Base-by-base conservation (phyloP, 257 asterid species). In the Ilex asprella region DNA sequence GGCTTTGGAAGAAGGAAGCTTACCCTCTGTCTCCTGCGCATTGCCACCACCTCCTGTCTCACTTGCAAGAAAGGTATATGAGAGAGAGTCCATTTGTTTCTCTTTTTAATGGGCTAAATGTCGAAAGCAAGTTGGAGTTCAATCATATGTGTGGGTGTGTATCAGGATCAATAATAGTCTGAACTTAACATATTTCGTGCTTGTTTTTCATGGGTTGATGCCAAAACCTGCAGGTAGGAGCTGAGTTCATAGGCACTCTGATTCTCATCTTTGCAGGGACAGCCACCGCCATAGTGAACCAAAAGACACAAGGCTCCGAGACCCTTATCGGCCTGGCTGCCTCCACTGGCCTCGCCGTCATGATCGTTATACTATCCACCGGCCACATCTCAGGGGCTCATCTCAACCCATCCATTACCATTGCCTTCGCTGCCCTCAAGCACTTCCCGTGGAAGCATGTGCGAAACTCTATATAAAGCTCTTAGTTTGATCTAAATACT, bases 341-440 rank as follows among this genome's bases (percentile, higher is more conserved):
- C 4, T 73, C 96, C 31, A 32, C 84, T 2, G 98, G 98, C 0
- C 86, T 91, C 3, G 96, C 98, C n/a, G 96, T 82, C 21, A 91
- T 88, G 95, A 73, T 88, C 43, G 89, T 91, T 13, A 86, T 91
- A 43, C 88, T 88, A 13, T 83, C 98, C n/a, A 91, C 95, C 0
- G 96, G 98, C 11, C 98, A 91, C 70, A 91, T 91, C 75, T 91
- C 98, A 10, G 98, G 98, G 14, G 98, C 98, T 1, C 96, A 91
- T 65, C 85, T 91, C 65, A 91, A 91, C 73, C 98, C 98, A 2
- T 73, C 95, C 0, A 49, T 91, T 56, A 91, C 98, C n/a, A 74
- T 91, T 57, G 95, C 95, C 54, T 91, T 91, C 66, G 98, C 96
- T 21, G 88, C 91, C 47, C 86, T 91, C 64, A 76, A 77, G 30